phyloP scores from a whole-genome alignment of 352 stramenopile species.

The Phytophthora europaea region DNA sequence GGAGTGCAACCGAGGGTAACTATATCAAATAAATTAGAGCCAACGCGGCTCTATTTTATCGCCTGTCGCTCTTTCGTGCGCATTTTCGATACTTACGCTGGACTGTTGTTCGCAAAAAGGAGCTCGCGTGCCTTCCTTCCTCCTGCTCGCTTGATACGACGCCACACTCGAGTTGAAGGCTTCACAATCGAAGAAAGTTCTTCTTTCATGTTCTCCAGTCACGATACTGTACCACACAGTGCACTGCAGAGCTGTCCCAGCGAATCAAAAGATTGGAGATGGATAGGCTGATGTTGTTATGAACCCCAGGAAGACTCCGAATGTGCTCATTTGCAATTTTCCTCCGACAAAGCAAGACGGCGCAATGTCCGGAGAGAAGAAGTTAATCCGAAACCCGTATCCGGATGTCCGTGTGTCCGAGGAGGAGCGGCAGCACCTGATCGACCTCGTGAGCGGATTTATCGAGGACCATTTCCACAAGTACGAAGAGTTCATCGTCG shows the following conservation, averaged over 20 bases:
- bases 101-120: slow-evolving; percentile 1
- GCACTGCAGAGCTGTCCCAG: not conserved
- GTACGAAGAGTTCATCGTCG: slow-evolving; percentile 1
- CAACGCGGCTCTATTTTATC: not conserved
- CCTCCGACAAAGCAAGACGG: not conserved
- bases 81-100: not conserved
- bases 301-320: not conserved
- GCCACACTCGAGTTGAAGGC: not conserved
- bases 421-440: slow-evolving; percentile 2
- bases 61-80: not conserved
- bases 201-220: not conserved
- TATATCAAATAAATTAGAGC: no score
- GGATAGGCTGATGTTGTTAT: not conserved
- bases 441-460: slow-evolving; percentile 1
- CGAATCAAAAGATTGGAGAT: not conserved
- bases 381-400: not conserved
- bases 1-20: no score
- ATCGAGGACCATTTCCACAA: slow-evolving; percentile 1
- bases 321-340: not conserved
- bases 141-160: not conserved
- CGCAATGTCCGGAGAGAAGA: not conserved
- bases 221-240: not conserved
- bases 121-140: not conserved
- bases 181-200: not conserved
- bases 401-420: not conserved